Evolutionary conservation across 2,329 filamentous ascomycete species (phyloP), one percentile per base, ranked within the genome.

Genomic region (Venturia asperata): DNA sequence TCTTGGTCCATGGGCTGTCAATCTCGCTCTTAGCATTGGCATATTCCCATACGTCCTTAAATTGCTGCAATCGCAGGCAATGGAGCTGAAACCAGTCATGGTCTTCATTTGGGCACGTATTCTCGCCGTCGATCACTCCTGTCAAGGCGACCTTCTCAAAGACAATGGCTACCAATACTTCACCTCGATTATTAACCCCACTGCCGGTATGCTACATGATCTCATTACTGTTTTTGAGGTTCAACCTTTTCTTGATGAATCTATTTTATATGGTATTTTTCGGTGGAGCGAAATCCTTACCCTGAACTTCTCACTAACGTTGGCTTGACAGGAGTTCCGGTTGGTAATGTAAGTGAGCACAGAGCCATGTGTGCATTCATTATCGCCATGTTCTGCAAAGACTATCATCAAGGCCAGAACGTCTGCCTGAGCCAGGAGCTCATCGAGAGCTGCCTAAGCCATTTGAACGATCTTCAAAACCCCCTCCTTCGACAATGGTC

Each of bases 11-110:
- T 99, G 94, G 94, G 95, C 94, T 39, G 94, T 99, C n/a, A 94
- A 97, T 74, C 85, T 99, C 49, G 94, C 94, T 19, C 82, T 99
- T 19, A 97, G 92, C 75, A 99, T 99, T 67, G 94, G 94, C 30
- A 99, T 99, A 68, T 99, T 99, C 76, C 94, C 94, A 0, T 99
- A 99, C 73, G 94, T 99, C n/a, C 80, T 99, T 42, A 99, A 99
- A 77, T 81, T 99, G 34, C 80, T 99, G 21, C 94, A 99, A 75
- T 97, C 94, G 5, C 93, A 95, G 60, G 94, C 94, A 0, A 85
- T 91, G 60, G 94, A 99, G 75, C 79, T 99, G 67, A 97, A 97
- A 73, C 93, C 94, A 0, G 92, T 97, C 67, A 97, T 99, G 94
- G 92, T 99, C 5, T 99, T 97, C 76, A 99, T 99, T 68, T 99